phyloP scores from a whole-genome alignment of 2,329 filamentous ascomycete species.

The Ophiostoma ulmi region DNA sequence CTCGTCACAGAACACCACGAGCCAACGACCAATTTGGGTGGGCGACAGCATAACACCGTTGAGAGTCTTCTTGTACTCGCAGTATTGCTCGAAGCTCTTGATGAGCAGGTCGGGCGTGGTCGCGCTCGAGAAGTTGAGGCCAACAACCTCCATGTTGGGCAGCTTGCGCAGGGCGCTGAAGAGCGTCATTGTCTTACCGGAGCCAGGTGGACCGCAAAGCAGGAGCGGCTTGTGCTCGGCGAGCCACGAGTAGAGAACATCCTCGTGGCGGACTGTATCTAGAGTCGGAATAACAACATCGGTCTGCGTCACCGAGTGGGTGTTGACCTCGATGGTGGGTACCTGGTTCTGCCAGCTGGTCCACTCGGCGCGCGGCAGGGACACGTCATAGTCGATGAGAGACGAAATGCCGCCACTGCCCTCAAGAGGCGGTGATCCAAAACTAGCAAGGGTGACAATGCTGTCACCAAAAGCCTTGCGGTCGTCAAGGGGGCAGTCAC shows the following conservation, averaged over 20 bases:
- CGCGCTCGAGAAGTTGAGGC: slow-evolving; percentile 97
- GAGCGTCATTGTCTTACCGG: slow-evolving; percentile 98
- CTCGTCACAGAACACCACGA: slow-evolving; percentile 98
- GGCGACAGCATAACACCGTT: slow-evolving; percentile 94
- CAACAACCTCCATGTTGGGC: slow-evolving; percentile 98
- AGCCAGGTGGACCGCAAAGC: slow-evolving; percentile 94
- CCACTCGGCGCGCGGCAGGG: slow-evolving; percentile 84
- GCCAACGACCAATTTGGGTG: slow-evolving; percentile 93
- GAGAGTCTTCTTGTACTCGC: slow-evolving; percentile 97
- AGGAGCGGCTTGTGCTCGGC: slow-evolving; percentile 96
- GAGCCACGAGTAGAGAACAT: slow-evolving; percentile 98
- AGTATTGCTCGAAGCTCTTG: slow-evolving; percentile 99
- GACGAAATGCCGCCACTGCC: slow-evolving; percentile 57
- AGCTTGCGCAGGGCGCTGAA: slow-evolving; percentile 96
- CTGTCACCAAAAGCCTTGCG: slow-evolving; percentile 86
- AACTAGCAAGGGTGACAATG: slow-evolving; percentile 73
- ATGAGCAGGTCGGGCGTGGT: slow-evolving; percentile 96
- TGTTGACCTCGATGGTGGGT: slow-evolving; percentile 92
- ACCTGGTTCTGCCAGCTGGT: slow-evolving; percentile 91
- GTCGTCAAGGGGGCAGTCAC: slow-evolving; percentile 83
- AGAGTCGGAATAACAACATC: slow-evolving; percentile 97
- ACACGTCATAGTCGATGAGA: slow-evolving; percentile 92
- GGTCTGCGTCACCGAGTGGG: slow-evolving; percentile 94
- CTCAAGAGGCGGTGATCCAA: slow-evolving; percentile 76
- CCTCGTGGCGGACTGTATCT: slow-evolving; percentile 95